Conservation (phyloP, 202 grass and related monocot genomes). For the Tripidium arundinaceum region DNA sequence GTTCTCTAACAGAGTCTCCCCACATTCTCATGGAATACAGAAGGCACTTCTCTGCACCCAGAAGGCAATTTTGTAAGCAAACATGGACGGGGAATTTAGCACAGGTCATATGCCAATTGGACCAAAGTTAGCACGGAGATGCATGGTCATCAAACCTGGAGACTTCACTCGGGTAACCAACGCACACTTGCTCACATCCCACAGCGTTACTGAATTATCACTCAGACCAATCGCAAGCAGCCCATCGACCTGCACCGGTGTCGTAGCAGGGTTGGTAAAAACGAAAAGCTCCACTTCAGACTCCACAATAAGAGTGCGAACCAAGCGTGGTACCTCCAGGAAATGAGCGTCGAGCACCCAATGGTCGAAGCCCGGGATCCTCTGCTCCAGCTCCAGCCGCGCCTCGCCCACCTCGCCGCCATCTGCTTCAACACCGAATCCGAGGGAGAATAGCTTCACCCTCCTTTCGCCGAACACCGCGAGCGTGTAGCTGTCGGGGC, state of each 20-base stretch:
- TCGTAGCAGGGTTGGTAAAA: neutral
- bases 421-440: neutral
- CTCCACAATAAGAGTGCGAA: neutral
- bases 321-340: conserved; percentile 37
- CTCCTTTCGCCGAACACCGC: conserved; percentile 64
- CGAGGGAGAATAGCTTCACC: conserved; percentile 57
- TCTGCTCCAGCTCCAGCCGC: conserved; percentile 42
- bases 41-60: conserved; percentile 66
- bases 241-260: conserved; percentile 33
- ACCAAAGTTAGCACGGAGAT: neutral
- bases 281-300: neutral
- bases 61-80: neutral
- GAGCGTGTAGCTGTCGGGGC: neutral
- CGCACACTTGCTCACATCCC: conserved; percentile 40
- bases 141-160: conserved; percentile 43
- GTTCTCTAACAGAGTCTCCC: conserved; percentile 40
- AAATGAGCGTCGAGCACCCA: conserved; percentile 79
- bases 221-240: conserved; percentile 67
- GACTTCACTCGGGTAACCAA: conserved; percentile 60
- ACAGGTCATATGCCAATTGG: neutral
- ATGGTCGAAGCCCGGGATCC: conserved; percentile 65
- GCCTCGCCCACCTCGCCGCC: neutral
- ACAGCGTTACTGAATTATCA: conserved; percentile 83
- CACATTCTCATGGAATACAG: conserved; percentile 88
- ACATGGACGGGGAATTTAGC: neutral